Base-by-base conservation (phyloP, 2,329 filamentous ascomycete species). In the Fusarium duplospermum region DNA sequence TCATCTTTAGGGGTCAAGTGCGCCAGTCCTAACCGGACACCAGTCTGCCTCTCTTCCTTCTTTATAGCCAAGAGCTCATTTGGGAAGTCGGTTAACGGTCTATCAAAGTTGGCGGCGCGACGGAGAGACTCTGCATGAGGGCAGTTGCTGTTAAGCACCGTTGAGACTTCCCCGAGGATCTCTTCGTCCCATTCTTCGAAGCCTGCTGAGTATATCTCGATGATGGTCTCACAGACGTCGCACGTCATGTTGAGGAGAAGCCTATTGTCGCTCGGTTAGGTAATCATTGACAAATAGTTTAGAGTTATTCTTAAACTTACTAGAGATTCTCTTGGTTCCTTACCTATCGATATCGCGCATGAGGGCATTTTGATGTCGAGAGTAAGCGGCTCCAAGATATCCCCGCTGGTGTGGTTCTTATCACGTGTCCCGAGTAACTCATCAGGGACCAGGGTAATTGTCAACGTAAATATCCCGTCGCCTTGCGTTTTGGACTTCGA, bases 161-260 rank as follows among this genome's bases (percentile, higher is more conserved):
- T 35, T 4, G 69, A 62, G 6, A 65, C 65, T 20, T 68, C 22
- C 10, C 69, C 69, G 4, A 71, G 61, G 7, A 71, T 42, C 9
- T 71, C 69, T 8, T 54, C 65, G 33, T 71, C 65, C 22, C 42
- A 62, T 54, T 71, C 69, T 24, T 68, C 50, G 16, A 71, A 71
- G 9, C 22, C 27, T 5, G 69, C 69, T 18, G 47, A 29, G 50
- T 45, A 71, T 5, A 71, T 52, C 5, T 71, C 65, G 33, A 63
- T 59, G 33, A 71, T 68, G 14, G 57, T 71, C 3, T 64, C 69
- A 13, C 69, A 71, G 11, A 54, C 42, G 35, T 59, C 14, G 10
- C 69, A 71, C 1, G 40, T 31, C 59, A 62, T 62, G 27, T 40
- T 59, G 35, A 27, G n/a, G 47, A 10, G 18, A 47, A 7, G 22